Evolutionary conservation across 2,329 filamentous ascomycete genomes (phyloP), one percentile per base, ranked within the genome.

Genomic region (Talaromyces atroroseus): DNA sequence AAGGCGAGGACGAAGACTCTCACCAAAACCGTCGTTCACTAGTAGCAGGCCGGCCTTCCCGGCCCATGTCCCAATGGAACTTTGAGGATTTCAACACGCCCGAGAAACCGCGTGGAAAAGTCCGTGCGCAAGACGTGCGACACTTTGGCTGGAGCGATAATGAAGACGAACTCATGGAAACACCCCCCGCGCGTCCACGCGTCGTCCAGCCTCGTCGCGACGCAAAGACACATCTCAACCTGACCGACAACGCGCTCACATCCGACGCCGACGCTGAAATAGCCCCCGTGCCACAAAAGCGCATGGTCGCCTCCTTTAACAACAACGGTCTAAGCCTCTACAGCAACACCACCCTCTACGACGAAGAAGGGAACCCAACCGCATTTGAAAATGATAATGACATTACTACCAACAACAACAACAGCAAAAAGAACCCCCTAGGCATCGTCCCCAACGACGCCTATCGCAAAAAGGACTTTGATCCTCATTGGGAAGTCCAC

Each of bases 51-150:
- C 64, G 54, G 62, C 61, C 2, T 46, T 62, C 63, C 66, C 78
- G 79, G 54, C 86, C 90, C 68, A 77, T 80, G 58, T 85, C 85
- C 61, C 86, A 89, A 60, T 96, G 92, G 91, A 84, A 85, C 49
- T 97, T 97, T 71, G 84, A 90, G 59, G 91, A 96, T 73, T 95
- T 95, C 65, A 77, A 78, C 16, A 96, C 92, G 0, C 92, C 92
- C 0, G 82, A 87, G 62, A 96, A 95, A 78, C 78, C 83, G 49
- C 79, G 81, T 4, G 75, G 79, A 47, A 88, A 87, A 71, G 70
- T 81, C 53, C 81, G 85, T 58, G 76, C 80, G 40, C 83, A 90
- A 66, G 85, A 94, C 59, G 81, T 86, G 59, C 87, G 89, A 55
- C 87, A 94, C 70, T 85, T 86, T 68, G 81, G 79, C 59, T 95